Evolutionary conservation across 768 basidiomycete species (phyloP), one percentile per base, ranked within the genome.

Genomic region (Pisolithus microcarpus): DNA sequence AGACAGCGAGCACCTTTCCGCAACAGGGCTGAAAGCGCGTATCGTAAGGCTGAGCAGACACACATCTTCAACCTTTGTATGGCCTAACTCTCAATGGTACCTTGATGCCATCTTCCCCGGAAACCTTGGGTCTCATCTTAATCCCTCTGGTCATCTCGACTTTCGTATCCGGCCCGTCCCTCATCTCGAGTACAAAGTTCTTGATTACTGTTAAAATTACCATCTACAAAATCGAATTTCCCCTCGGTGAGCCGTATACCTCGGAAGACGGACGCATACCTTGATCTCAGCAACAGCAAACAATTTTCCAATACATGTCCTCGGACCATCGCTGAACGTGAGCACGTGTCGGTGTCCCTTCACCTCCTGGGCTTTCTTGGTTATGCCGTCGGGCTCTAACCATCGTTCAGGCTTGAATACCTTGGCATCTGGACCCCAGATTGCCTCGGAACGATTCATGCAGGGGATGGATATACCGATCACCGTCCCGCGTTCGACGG

Each of bases 341-440:
- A 67, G 48, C 30, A 66, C 37, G 48, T 69, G 63, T 11, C 47
- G 56, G 19, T 64, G 52, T 5, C 64, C 67, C 7, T 63, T 64
- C 5, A 61, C 49, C 11, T 61, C 63, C 36, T 45, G 56, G 4
- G 56, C 61, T 44, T 55, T 52, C 15, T 39, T 31, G 4, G 53
- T 52, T 7, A 61, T 52, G 1, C 65, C 61, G 11, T 64, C 48
- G 24, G 4, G 19, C 15, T 36, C 37, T 10, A 61, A 18, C 61
- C 60, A 65, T 15, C 60, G 56, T 42, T 58, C 54, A 4, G 60
- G 60, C 19, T 52, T 53, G 47, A 65, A 65, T 24, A 61, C 52
- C 8, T 49, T 45, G 13, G 61, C 75, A 50, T 81, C 75, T 0
- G 70, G 58, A 1, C 85, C 85, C 85, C 86, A 87, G 30, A 83